Evolutionary conservation across 2,329 filamentous ascomycete species (phyloP).

Genomic region (Didymella pomorum): DNA sequence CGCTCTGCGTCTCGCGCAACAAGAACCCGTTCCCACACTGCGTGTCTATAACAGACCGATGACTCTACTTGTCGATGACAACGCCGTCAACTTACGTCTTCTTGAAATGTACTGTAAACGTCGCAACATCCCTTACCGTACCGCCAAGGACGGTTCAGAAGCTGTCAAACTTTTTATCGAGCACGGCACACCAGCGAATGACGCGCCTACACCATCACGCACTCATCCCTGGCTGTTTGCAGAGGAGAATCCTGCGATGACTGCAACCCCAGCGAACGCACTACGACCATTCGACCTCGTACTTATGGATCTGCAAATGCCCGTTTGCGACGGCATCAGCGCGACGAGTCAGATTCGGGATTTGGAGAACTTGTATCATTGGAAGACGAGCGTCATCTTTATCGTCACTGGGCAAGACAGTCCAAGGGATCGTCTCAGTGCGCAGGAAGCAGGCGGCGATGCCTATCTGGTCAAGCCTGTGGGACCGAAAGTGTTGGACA

Average conservation of each 20-base stretch:
- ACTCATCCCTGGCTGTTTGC: background rate
- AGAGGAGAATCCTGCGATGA: background rate
- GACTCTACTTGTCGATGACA: conserved; percentile 57
- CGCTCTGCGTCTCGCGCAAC: conserved; percentile 14
- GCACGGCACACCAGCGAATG: conserved; percentile 8
- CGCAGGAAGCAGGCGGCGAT: conserved; percentile 41
- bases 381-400: conserved; percentile 38
- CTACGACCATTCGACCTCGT: conserved; percentile 43
- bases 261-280: background rate
- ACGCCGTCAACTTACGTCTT: conserved; percentile 56
- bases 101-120: conserved; percentile 59
- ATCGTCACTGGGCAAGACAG: conserved; percentile 49
- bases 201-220: background rate
- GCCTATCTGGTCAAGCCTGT: conserved; percentile 47
- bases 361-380: conserved; percentile 38
- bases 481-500: conserved; percentile 40
- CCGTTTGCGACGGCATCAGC: conserved; percentile 49
- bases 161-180: conserved; percentile 49
- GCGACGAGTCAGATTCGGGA: conserved; percentile 47
- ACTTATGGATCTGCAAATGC: conserved; percentile 56
- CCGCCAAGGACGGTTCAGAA: conserved; percentile 52
- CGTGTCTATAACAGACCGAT: conserved; percentile 25
- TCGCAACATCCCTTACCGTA: conserved; percentile 48
- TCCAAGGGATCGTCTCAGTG: conserved; percentile 31
- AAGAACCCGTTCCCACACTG: background rate